These are phyloP conservation scores for Ganoderma lucidum DNA, from an alignment of 1,284 basidiomycete genomes.

Conservation along the genomic window DNA sequence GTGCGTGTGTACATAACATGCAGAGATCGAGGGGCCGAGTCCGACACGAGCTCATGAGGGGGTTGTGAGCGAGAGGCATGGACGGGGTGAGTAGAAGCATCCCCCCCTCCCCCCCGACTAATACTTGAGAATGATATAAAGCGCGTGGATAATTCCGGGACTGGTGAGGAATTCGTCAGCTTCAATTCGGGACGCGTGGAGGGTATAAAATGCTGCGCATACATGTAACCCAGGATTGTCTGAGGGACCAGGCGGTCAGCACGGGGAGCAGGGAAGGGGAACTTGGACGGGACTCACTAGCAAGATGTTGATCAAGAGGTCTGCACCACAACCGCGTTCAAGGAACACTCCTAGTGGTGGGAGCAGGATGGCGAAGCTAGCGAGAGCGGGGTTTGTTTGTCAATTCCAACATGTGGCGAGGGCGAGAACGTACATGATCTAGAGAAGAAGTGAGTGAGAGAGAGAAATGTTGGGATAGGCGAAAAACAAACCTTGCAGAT, in stretches of 20 bases:
- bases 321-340: slow-evolving; percentile 77
- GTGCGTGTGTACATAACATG: slow-evolving; percentile 24
- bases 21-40: slow-evolving; percentile 20
- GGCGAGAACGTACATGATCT: slow-evolving; percentile 14
- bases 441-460: background rate
- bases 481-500: slow-evolving; percentile 68
- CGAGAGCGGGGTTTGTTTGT: slow-evolving; percentile 9
- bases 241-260: slow-evolving; percentile 26
- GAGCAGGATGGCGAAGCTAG: slow-evolving; percentile 72
- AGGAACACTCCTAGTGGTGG: slow-evolving; percentile 85
- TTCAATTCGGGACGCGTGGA: slow-evolving; percentile 28
- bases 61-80: slow-evolving; percentile 17
- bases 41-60: slow-evolving; percentile 23
- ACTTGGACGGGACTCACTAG: slow-evolving; percentile 45
- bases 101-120: slow-evolving; percentile 14
- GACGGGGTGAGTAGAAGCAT: slow-evolving; percentile 8
- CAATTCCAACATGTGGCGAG: slow-evolving; percentile 1
- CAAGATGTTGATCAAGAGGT: slow-evolving; percentile 76
- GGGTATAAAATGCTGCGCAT: slow-evolving; percentile 21
- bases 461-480: slow-evolving; percentile 3
- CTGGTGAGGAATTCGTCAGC: slow-evolving; percentile 44
- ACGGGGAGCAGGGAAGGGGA: background rate
- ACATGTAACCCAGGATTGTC: slow-evolving; percentile 79
- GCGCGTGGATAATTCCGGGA: slow-evolving; percentile 79
- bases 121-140: slow-evolving; percentile 79